Evolutionary conservation across 164 flowering plant genomes (phyloP).

Genomic region (Magnolia sinica): DNA sequence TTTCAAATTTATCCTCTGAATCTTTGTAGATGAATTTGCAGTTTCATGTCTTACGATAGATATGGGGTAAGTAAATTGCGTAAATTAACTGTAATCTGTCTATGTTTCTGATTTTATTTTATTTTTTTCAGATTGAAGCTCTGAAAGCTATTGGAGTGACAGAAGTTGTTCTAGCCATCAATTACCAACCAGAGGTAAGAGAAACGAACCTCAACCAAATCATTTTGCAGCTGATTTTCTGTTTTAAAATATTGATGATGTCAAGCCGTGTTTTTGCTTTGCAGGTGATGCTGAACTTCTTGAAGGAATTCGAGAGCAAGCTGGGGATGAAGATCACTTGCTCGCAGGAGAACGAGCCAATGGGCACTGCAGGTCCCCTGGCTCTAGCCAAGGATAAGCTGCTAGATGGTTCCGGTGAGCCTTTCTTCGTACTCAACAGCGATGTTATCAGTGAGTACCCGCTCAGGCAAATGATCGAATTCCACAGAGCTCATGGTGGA

Average conservation of each 20-base stretch:
- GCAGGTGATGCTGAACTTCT: constrained; percentile 93
- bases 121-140: constrained; percentile 73
- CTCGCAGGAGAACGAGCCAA: constrained; percentile 96
- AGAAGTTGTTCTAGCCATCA: constrained; percentile 96
- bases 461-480: constrained; percentile 77
- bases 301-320: constrained; percentile 83
- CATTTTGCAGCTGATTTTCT: neutral
- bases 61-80: neutral
- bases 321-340: constrained; percentile 90
- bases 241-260: neutral
- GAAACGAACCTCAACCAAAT: neutral
- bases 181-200: constrained; percentile 94
- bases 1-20: too few species aligned
- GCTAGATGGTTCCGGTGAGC: constrained; percentile 79
- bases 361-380: constrained; percentile 97
- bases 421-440: constrained; percentile 96
- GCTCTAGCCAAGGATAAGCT: constrained; percentile 94
- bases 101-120: neutral
- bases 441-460: constrained; percentile 99
- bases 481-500: constrained; percentile 91
- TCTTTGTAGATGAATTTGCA: neutral
- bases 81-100: neutral
- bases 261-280: neutral
- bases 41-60: neutral
- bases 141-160: constrained; percentile 86